Percentiles rank a stretch among this genome's conserved stretches.
Conservation (phyloP, 306 rosid species). For the Vigna mungo region DNA sequence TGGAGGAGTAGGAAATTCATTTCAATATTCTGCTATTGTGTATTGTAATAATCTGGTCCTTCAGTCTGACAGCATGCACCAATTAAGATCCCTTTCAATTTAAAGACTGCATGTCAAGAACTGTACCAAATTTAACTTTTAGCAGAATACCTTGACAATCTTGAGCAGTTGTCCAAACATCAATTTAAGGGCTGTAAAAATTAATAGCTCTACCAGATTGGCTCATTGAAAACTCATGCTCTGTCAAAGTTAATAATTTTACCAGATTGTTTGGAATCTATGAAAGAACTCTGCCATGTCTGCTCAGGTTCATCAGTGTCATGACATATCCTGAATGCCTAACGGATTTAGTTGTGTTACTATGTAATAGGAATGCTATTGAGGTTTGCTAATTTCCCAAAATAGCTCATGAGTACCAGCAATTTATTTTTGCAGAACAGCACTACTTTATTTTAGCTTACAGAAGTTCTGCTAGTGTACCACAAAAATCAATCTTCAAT, state of each 20-base stretch:
- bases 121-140: background rate
- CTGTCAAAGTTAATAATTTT: background rate
- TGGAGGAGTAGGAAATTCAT: background rate
- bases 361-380: background rate
- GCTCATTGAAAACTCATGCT: background rate
- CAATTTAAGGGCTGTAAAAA: background rate
- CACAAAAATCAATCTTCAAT: constrained; percentile 21
- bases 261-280: constrained; percentile 2
- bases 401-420: constrained; percentile 35
- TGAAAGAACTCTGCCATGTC: constrained; percentile 12
- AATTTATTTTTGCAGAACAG: constrained; percentile 1
- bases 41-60: background rate
- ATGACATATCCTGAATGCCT: background rate
- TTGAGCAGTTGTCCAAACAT: background rate
- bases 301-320: background rate
- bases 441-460: background rate
- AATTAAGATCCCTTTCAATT: background rate
- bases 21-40: background rate
- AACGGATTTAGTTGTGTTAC: background rate
- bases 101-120: background rate
- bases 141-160: background rate
- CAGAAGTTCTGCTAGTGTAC: background rate
- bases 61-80: background rate
- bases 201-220: constrained; percentile 13
- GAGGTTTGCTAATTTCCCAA: background rate